phyloP scores from a whole-genome alignment of 1,139 yeast species.

The Sugiyamaella castrensis region DNA sequence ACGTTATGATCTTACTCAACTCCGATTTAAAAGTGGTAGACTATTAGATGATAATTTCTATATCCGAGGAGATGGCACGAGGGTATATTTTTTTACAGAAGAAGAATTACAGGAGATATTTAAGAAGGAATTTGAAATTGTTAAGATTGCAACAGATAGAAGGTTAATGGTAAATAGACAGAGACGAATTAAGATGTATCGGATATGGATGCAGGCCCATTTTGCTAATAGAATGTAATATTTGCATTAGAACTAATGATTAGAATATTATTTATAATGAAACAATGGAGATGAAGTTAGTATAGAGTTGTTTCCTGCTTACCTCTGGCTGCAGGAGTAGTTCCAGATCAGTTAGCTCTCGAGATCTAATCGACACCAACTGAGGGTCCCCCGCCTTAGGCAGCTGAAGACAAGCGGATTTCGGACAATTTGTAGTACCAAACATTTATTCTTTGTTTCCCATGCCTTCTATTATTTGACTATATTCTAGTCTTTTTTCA shows the following conservation, averaged over 20 bases:
- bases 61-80: slow-evolving; percentile 95
- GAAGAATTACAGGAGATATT: slow-evolving; percentile 81
- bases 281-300: too few relatives aligned
- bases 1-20: slow-evolving; percentile 92
- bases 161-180: slow-evolving; percentile 88
- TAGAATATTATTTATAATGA: not conserved
- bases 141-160: slow-evolving; percentile 83
- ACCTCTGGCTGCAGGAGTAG: too few relatives aligned
- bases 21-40: slow-evolving; percentile 86
- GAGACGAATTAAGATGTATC: slow-evolving; percentile 88
- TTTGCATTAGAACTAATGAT: not conserved
- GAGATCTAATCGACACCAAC: too few relatives aligned
- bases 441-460: too few relatives aligned
- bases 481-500: too few relatives aligned
- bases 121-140: slow-evolving; percentile 59
- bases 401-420: too few relatives aligned
- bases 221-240: slow-evolving; percentile 41
- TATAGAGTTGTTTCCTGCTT: too few relatives aligned
- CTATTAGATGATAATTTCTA: slow-evolving; percentile 88
- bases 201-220: slow-evolving; percentile 96
- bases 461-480: too few relatives aligned
- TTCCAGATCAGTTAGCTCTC: too few relatives aligned
- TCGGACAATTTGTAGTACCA: too few relatives aligned
- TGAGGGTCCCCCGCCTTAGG: too few relatives aligned
- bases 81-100: slow-evolving; percentile 95